Conservation (phyloP, 768 basidiomycete genomes). For the Leccinum fibrillosum region DNA sequence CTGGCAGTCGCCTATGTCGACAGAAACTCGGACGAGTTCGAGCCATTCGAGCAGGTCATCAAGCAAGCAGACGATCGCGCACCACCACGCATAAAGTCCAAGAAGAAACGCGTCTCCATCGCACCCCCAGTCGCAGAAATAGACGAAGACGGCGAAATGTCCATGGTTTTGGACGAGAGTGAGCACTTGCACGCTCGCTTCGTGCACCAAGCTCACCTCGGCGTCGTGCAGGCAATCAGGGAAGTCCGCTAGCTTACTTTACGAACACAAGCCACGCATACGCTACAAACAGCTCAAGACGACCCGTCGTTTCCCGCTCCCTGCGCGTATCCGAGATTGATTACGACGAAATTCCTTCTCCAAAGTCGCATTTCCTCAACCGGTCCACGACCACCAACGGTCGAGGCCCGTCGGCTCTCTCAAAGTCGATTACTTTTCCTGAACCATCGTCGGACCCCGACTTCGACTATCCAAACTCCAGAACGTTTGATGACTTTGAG, state of each 20-base stretch:
- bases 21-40: constrained; percentile 77
- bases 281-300: constrained; percentile 36
- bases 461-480: constrained; percentile 20
- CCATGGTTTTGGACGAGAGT: constrained; percentile 79
- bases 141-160: constrained; percentile 63
- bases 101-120: constrained; percentile 46
- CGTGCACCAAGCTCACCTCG: constrained; percentile 3
- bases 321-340: constrained; percentile 52
- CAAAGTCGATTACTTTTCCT: constrained; percentile 25
- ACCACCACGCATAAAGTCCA: constrained; percentile 52
- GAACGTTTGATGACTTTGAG: constrained; percentile 30
- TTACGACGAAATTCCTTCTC: constrained; percentile 64
- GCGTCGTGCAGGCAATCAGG: constrained; percentile 24
- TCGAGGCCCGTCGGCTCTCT: constrained; percentile 33
- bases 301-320: constrained; percentile 42
- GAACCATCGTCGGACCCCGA: constrained; percentile 23
- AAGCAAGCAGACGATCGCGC: constrained; percentile 66
- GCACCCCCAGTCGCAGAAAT: constrained; percentile 37
- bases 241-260: constrained; percentile 36
- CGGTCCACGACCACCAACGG: constrained; percentile 34
- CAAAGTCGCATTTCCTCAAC: constrained; percentile 34
- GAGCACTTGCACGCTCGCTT: constrained; percentile 24
- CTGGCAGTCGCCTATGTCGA: constrained; percentile 65
- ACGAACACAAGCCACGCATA: constrained; percentile 33
- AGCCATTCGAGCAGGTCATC: constrained; percentile 74